phyloP scores from a whole-genome alignment of 1,139 yeast species.

The Yamadazyma spencermartinsiae region DNA sequence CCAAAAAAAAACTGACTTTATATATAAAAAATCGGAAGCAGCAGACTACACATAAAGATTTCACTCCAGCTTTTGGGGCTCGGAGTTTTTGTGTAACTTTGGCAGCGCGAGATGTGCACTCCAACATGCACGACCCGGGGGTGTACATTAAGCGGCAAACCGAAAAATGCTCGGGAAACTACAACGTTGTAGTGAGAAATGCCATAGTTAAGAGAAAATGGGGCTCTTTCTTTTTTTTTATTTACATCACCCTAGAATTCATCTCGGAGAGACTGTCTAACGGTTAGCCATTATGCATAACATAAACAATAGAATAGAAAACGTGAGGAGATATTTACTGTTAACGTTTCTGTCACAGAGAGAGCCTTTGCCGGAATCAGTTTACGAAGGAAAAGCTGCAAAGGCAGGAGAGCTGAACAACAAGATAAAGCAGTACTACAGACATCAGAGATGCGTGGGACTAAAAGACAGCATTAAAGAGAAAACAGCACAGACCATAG shows the following conservation, averaged over 20 bases:
- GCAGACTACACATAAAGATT: neutral
- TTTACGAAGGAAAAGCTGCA: no score
- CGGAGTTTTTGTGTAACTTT: slow-evolving; percentile 3
- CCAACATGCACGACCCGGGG: neutral
- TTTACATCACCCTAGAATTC: neutral
- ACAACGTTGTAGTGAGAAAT: slow-evolving; percentile 2
- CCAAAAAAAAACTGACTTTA: neutral
- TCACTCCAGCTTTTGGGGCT: slow-evolving; percentile 2
- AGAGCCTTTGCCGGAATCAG: no score
- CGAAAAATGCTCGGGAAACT: neutral
- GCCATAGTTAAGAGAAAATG: neutral
- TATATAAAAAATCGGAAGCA: neutral
- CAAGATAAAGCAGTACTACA: no score
- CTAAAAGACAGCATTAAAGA: no score
- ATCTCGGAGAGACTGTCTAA: no score
- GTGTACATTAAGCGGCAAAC: neutral
- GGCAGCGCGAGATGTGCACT: slow-evolving; percentile 1
- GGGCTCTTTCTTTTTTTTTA: neutral
- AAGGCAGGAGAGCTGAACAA: no score
- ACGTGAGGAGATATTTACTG: no score
- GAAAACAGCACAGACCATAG: no score
- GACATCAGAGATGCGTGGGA: no score
- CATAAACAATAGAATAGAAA: no score
- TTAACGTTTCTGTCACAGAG: no score
- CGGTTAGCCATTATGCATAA: no score